Conservation (phyloP, 2,329 filamentous ascomycete species). For the Ascochyta lentis region DNA sequence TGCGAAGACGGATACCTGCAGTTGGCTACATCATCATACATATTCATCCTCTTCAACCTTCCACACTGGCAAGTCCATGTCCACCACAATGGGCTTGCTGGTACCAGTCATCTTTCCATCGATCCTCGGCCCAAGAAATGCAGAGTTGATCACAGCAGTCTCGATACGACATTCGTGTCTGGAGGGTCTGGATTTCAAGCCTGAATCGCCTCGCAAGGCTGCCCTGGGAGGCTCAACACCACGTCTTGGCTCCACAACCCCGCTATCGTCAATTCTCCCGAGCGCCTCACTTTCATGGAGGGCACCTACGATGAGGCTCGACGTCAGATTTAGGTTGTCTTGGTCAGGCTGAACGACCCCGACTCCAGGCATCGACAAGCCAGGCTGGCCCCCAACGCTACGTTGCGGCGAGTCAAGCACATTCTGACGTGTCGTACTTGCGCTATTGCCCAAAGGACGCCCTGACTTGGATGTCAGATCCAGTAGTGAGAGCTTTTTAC, state of each 20-base stretch:
- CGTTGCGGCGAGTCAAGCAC: constrained; percentile 20
- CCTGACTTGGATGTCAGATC: constrained; percentile 60
- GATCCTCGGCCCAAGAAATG: constrained; percentile 72
- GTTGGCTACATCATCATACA: constrained; percentile 23
- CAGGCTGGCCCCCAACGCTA: constrained; percentile 28
- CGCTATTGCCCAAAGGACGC: constrained; percentile 29
- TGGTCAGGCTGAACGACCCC: constrained; percentile 29
- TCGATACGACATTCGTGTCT: constrained; percentile 59
- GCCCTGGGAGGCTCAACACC: constrained; percentile 34
- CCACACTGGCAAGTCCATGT: constrained; percentile 73
- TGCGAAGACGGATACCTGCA: constrained; percentile 21
- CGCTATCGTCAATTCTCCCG: constrained; percentile 24
- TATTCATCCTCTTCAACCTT: constrained; percentile 12
- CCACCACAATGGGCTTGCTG: constrained; percentile 84
- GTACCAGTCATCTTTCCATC: constrained; percentile 64
- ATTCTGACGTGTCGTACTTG: constrained; percentile 37
- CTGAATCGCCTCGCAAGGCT: constrained; percentile 16
- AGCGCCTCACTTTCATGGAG: constrained; percentile 31
- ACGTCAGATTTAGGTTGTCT: constrained; percentile 30
- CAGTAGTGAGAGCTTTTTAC: constrained; percentile 68
- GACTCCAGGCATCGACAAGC: constrained; percentile 6
- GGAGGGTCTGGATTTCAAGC: constrained; percentile 7
- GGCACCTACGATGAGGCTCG: constrained; percentile 26
- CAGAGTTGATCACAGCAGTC: constrained; percentile 82
- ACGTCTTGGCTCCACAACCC: constrained; percentile 28